These are phyloP conservation scores for Fusarium brevicatenulatum DNA, from an alignment of 2,329 filamentous ascomycete genomes.

Conservation along the genomic window DNA sequence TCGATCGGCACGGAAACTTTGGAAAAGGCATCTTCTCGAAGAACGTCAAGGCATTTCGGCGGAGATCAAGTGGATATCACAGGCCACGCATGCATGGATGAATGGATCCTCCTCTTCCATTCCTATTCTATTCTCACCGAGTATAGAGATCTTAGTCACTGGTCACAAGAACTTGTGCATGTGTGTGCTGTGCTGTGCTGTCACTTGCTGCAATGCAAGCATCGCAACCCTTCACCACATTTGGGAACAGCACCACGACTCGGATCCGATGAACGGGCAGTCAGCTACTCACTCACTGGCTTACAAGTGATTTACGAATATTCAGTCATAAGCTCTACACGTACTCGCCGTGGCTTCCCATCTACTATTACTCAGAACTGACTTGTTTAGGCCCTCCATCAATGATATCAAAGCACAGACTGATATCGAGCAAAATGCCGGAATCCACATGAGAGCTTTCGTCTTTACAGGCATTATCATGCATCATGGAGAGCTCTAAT, in stretches of 20 bases:
- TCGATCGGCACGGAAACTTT: slow-evolving; percentile 18
- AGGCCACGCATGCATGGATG: background rate
- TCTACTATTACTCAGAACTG: background rate
- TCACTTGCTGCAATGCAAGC: background rate
- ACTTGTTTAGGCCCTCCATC: background rate
- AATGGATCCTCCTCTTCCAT: background rate
- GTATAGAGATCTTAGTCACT: background rate
- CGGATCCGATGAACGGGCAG: slow-evolving; percentile 15
- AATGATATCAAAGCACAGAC: background rate
- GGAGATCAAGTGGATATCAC: slow-evolving; percentile 4
- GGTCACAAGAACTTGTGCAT: background rate
- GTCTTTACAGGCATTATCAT: background rate
- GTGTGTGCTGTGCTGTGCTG: background rate
- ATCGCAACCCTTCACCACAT: slow-evolving; percentile 1
- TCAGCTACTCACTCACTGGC: background rate
- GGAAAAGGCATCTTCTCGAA: slow-evolving; percentile 3
- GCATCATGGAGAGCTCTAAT: slow-evolving; percentile 1
- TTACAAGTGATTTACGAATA: slow-evolving; percentile 6
- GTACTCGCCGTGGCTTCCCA: background rate
- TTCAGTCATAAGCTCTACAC: background rate
- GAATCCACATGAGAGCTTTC: background rate
- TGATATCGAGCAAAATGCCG: background rate
- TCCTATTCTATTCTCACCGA: background rate
- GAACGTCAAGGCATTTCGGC: background rate
- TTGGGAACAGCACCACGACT: background rate